Evolutionary conservation across 352 stramenopile species (phyloP).

Genomic region (Phytophthora lateralis): DNA sequence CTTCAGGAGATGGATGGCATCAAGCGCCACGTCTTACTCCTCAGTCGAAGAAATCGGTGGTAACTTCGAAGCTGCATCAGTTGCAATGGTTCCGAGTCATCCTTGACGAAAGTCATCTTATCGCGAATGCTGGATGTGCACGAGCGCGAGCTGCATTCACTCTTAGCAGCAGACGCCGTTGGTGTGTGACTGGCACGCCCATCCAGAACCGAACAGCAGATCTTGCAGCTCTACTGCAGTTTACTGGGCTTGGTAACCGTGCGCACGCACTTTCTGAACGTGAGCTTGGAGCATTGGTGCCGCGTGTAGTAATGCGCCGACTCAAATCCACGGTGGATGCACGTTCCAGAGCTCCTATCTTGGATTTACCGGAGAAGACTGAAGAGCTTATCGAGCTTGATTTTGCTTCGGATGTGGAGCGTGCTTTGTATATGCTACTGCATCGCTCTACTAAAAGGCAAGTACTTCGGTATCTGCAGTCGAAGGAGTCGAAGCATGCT

Average conservation of each 20-base stretch:
- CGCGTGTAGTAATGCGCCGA: conserved; percentile 82
- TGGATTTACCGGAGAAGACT: conserved; percentile 61
- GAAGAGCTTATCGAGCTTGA: conserved; percentile 63
- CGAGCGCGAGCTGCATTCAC: conserved; percentile 60
- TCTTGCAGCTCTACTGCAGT: conserved; percentile 85
- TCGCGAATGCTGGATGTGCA: conserved; percentile 83
- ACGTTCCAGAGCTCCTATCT: conserved; percentile 54
- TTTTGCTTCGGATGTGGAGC: conserved; percentile 77
- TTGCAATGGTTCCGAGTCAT: conserved; percentile 88
- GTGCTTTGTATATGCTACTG: conserved; percentile 78
- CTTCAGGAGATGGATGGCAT: conserved; percentile 29
- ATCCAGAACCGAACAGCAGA: conserved; percentile 91
- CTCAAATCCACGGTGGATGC: conserved; percentile 77
- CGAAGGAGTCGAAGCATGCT: conserved; percentile 40
- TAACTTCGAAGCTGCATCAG: conserved; percentile 75
- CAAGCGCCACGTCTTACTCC: conserved; percentile 36
- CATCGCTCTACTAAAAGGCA: conserved; percentile 80
- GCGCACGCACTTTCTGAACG: conserved; percentile 59
- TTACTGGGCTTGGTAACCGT: conserved; percentile 72
- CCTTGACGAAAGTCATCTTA: conserved; percentile 90
- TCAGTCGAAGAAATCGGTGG: conserved; percentile 32
- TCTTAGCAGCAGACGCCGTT: conserved; percentile 77
- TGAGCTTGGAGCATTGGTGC: conserved; percentile 78
- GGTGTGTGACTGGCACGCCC: conserved; percentile 91
- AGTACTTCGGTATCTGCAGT: conserved; percentile 79